Percentiles rank a stretch among this genome's conserved stretches.
These are phyloP conservation scores for Sporothrix pallida DNA, from an alignment of 2,329 filamentous ascomycete species.

Conservation along the genomic window DNA sequence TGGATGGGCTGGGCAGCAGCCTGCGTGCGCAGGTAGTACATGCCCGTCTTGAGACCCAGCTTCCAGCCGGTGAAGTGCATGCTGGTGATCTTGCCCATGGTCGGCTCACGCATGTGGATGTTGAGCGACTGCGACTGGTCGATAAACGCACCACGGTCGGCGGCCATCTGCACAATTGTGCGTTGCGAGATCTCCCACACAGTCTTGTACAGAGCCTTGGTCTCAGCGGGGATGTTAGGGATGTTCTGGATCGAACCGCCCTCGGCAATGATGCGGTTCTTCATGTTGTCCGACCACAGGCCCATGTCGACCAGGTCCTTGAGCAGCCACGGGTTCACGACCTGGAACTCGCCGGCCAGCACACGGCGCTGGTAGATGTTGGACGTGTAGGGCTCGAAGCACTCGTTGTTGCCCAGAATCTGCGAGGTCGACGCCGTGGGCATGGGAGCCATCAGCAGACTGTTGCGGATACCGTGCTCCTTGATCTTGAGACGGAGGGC, in stretches of 20 bases:
- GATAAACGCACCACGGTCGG: constrained; percentile 97
- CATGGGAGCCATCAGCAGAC: constrained; percentile 93
- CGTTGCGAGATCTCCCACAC: constrained; percentile 99
- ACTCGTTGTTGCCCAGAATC: constrained; percentile 99
- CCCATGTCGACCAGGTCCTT: constrained; percentile 98
- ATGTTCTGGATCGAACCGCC: constrained; percentile 96
- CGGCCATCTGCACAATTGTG: constrained; percentile 95
- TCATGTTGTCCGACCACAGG: constrained; percentile 99
- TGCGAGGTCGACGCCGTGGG: constrained; percentile 96
- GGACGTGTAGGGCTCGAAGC: constrained; percentile 99
- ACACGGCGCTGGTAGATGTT: constrained; percentile 99
- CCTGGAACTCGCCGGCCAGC: constrained; percentile 97
- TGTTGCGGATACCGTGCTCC: constrained; percentile 93
- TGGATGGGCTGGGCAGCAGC: constrained; percentile 96
- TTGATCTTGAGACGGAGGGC: constrained; percentile 88
- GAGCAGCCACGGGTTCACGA: constrained; percentile 98
- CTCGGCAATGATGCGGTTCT: constrained; percentile 99
- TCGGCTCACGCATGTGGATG: constrained; percentile 99
- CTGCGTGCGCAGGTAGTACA: constrained; percentile 99
- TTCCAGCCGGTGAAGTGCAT: constrained; percentile 99
- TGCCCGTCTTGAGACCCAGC: constrained; percentile 97
- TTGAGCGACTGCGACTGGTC: constrained; percentile 99
- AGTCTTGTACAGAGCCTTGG: constrained; percentile 98
- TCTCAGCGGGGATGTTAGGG: constrained; percentile 91
- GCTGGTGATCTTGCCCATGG: constrained; percentile 99